A percentile compares a stretch with the other conserved stretches of the same genome.
phyloP scores from a whole-genome alignment of 2,329 filamentous ascomycete species.

The Ophiosphaerella narmari region DNA sequence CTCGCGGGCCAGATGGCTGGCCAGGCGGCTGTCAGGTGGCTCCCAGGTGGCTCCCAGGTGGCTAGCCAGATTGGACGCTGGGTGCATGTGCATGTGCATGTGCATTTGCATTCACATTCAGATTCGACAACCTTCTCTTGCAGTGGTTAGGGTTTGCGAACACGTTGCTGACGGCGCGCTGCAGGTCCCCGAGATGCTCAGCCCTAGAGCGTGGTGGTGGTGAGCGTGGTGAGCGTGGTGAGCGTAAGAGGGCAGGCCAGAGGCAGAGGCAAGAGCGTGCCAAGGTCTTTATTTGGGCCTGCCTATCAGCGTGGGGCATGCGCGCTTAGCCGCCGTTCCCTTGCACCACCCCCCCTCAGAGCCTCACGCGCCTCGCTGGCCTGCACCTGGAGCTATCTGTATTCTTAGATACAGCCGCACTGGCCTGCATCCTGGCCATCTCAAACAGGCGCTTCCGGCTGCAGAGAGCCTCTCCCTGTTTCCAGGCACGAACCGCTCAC shows the following conservation, averaged over 20 bases:
- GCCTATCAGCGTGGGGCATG: conserved; percentile 32
- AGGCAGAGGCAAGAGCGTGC: conserved; percentile 4
- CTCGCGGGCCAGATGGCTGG: conserved; percentile 5
- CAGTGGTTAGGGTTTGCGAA: conserved; percentile 10
- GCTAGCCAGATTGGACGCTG: not conserved
- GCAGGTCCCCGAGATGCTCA: conserved; percentile 33
- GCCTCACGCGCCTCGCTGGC: not conserved
- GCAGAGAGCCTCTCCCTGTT: conserved; percentile 27
- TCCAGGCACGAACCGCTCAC: conserved; percentile 29
- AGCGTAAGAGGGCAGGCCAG: conserved; percentile 4
- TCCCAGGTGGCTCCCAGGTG: not conserved
- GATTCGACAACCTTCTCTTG: not conserved
- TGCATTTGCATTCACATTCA: too few relatives aligned
- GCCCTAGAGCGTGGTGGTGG: conserved; percentile 22
- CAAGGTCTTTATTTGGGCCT: conserved; percentile 34
- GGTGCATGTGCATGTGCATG: too few relatives aligned
- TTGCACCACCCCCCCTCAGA: conserved; percentile 24
- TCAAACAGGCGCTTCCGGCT: conserved; percentile 46
- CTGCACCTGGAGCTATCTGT: conserved; percentile 6
- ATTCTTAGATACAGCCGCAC: conserved; percentile 46
- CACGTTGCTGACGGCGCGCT: conserved; percentile 23
- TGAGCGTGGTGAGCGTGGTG: too few relatives aligned
- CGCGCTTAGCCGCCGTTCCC: conserved; percentile 35
- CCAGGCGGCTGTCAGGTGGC: not conserved
- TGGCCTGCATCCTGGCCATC: conserved; percentile 24